Conservation (phyloP, 495 filamentous ascomycete genomes). For the Lichina pygmaea region DNA sequence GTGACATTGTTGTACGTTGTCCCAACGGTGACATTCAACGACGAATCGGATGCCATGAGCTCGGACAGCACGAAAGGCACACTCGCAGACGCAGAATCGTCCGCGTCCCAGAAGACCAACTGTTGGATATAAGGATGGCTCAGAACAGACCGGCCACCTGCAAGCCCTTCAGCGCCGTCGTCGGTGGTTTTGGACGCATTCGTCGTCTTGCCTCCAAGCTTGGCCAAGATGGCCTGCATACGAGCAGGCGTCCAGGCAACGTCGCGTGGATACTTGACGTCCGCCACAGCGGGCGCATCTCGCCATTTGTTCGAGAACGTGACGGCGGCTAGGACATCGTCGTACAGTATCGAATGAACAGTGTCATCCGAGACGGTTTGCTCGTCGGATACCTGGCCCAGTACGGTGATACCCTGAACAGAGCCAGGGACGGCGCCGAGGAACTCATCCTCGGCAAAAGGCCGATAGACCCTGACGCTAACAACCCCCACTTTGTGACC, state of each 20-base stretch:
- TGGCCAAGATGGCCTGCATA: slow-evolving; percentile 36
- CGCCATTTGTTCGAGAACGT: slow-evolving; percentile 44
- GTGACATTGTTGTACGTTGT: slow-evolving; percentile 61
- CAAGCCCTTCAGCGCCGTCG: slow-evolving; percentile 10
- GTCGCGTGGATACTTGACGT: slow-evolving; percentile 72
- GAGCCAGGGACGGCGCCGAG: slow-evolving; percentile 50
- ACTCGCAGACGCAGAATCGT: slow-evolving; percentile 35
- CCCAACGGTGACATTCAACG: slow-evolving; percentile 50
- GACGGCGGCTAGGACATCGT: slow-evolving; percentile 64
- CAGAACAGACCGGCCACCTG: slow-evolving; percentile 19
- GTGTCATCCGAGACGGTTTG: slow-evolving; percentile 34
- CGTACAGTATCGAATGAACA: slow-evolving; percentile 57
- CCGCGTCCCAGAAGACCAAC: slow-evolving; percentile 85
- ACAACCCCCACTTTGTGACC: slow-evolving; percentile 61
- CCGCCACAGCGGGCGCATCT: slow-evolving; percentile 32
- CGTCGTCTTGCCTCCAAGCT: slow-evolving; percentile 24
- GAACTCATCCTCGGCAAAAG: slow-evolving; percentile 86
- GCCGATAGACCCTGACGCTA: slow-evolving; percentile 77
- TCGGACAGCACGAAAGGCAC: slow-evolving; percentile 41
- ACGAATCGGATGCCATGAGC: slow-evolving; percentile 45
- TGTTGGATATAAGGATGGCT: slow-evolving; percentile 31
- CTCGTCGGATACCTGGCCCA: slow-evolving; percentile 32
- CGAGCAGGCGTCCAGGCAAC: slow-evolving; percentile 59
- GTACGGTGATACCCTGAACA: slow-evolving; percentile 39
- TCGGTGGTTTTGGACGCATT: slow-evolving; percentile 20